Percentiles rank a stretch among this genome's conserved stretches.
Evolutionary conservation across 2,329 filamentous ascomycete genomes (phyloP).

Genomic region (Aspergillus sp.): DNA sequence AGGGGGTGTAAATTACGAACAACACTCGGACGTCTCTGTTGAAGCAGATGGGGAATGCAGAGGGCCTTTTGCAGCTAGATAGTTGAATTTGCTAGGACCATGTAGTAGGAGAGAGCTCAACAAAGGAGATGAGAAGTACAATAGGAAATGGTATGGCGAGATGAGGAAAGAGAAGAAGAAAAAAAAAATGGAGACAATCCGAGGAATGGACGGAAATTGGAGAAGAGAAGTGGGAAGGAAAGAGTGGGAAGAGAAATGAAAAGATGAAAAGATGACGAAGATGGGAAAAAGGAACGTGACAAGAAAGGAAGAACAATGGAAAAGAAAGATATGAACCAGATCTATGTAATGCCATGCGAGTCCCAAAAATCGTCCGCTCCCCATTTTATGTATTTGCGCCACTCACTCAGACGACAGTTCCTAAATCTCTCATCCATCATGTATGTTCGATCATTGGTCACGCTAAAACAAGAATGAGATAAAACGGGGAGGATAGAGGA

Average conservation of each 20-base stretch:
- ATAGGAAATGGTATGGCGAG: conserved; percentile 21
- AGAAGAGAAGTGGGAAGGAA: conserved; percentile 18
- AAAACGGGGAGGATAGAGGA: conserved; percentile 12
- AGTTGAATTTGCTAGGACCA: conserved; percentile 33
- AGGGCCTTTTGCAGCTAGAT: conserved; percentile 21
- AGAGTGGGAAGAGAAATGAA: conserved; percentile 16
- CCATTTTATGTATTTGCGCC: conserved; percentile 39
- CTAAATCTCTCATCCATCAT: conserved; percentile 37
- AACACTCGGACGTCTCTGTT: conserved; percentile 9
- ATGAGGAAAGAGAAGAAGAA: conserved; percentile 6
- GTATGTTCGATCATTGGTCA: conserved; percentile 41
- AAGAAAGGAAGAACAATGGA: conserved; percentile 17
- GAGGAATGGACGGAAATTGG: neutral
- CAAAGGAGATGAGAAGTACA: conserved; percentile 33
- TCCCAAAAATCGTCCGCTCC: conserved; percentile 36
- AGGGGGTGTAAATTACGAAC: conserved; percentile 15
- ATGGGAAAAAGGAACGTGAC: conserved; percentile 16
- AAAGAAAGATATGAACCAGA: conserved; percentile 33
- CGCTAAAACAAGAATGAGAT: conserved; percentile 39
- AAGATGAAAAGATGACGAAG: conserved; percentile 11
- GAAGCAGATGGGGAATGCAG: conserved; percentile 1
- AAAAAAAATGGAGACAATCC: conserved; percentile 4
- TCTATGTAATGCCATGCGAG: conserved; percentile 41
- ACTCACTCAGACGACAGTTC: conserved; percentile 32
- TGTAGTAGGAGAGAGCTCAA: conserved; percentile 28